Conservation (phyloP, 495 filamentous ascomycete species). For the Ascobolus immersus region DNA sequence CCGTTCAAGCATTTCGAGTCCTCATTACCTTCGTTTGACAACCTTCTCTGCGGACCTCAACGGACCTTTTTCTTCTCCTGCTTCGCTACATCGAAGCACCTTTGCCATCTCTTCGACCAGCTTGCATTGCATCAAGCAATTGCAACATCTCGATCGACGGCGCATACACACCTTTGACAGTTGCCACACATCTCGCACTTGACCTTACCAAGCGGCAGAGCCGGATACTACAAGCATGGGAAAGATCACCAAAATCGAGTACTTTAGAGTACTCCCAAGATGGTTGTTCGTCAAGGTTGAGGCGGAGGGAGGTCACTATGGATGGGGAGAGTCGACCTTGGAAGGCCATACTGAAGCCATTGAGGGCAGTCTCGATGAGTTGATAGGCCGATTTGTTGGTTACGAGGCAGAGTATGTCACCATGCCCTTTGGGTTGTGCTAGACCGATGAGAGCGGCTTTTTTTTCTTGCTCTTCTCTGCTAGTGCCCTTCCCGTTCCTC, state of each 20-base stretch:
- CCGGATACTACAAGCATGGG: slow-evolving; percentile 27
- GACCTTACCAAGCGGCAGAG: too few relatives aligned
- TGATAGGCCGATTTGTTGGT: slow-evolving; percentile 35
- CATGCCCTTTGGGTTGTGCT: neutral
- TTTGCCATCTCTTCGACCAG: too few relatives aligned
- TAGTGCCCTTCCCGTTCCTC: too few relatives aligned
- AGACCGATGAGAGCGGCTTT: neutral
- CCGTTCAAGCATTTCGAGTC: too few relatives aligned
- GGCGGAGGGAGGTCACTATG: slow-evolving; percentile 33
- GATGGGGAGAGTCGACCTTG: slow-evolving; percentile 60
- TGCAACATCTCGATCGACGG: too few relatives aligned
- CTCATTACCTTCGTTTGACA: too few relatives aligned
- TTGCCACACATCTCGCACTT: too few relatives aligned
- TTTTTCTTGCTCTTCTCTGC: neutral
- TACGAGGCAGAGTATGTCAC: slow-evolving; percentile 42
- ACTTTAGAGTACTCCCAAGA: slow-evolving; percentile 46
- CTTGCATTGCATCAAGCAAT: too few relatives aligned
- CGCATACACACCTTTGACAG: too few relatives aligned
- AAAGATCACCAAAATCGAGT: slow-evolving; percentile 43
- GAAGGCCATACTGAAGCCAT: slow-evolving; percentile 55
- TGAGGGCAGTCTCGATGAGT: slow-evolving; percentile 46
- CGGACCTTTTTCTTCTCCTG: too few relatives aligned
- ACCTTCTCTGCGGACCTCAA: too few relatives aligned
- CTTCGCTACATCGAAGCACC: too few relatives aligned
- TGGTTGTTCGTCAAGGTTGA: slow-evolving; percentile 64